Evolutionary conservation across 2,329 filamentous ascomycete genomes (phyloP).

Genomic region (Graphiopsis chlorocephala): DNA sequence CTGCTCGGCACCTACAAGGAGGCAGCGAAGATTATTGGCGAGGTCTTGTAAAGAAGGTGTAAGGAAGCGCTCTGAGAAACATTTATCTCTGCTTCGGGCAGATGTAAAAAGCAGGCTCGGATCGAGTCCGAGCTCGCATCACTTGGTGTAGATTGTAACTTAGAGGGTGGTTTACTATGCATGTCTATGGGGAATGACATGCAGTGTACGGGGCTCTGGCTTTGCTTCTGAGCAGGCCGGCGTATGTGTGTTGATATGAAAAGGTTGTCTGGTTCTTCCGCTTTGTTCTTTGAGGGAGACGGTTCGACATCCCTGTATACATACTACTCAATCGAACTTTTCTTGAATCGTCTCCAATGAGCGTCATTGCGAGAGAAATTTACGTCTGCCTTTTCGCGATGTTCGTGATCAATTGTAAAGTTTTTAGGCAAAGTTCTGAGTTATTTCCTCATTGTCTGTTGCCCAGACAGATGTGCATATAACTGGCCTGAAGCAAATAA

Average conservation of each 20-base stretch:
- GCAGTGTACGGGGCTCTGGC: neutral
- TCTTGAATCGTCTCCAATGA: neutral
- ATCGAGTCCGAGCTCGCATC: neutral
- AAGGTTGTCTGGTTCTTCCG: neutral
- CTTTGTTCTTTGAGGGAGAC: neutral
- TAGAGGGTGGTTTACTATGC: neutral
- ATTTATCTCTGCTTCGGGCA: neutral
- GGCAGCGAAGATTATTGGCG: conserved; percentile 95
- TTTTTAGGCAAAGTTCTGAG: neutral
- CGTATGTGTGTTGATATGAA: conserved; percentile 5
- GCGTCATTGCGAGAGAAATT: neutral
- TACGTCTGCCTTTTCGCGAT: neutral
- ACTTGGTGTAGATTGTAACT: conserved; percentile 1
- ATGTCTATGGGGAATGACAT: neutral
- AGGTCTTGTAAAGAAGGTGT: conserved; percentile 67
- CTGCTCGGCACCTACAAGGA: conserved; percentile 93
- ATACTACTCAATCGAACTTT: conserved; percentile 6
- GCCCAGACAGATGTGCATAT: neutral
- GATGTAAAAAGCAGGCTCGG: neutral
- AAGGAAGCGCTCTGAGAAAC: neutral
- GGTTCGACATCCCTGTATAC: neutral
- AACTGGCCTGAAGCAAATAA: neutral
- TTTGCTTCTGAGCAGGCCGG: neutral
- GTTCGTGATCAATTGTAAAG: neutral
- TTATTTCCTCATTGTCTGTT: neutral